These are phyloP conservation scores for Drosera spatulata DNA, from an alignment of 179 eudicot species.

Conservation along the genomic window DNA sequence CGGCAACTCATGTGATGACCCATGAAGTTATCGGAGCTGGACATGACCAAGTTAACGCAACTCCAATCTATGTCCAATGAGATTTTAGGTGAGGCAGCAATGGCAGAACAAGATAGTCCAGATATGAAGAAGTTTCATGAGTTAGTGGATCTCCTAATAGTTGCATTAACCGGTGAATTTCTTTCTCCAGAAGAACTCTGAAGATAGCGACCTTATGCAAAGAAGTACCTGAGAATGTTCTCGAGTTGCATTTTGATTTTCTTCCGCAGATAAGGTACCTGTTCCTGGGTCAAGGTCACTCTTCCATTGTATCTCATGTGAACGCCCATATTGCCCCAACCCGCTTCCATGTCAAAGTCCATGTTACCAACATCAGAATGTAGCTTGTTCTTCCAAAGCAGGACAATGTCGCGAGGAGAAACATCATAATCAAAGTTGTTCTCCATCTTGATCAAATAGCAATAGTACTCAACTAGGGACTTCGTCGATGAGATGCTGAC, in stretches of 20 bases:
- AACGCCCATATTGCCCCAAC: constrained; percentile 43
- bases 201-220: constrained; percentile 40
- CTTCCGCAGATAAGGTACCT: constrained; percentile 28
- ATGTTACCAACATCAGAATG: constrained; percentile 28
- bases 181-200: constrained; percentile 42
- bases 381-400: constrained; percentile 38
- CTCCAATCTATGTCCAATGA: constrained; percentile 44
- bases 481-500: constrained; percentile 18
- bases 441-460: constrained; percentile 49
- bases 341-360: constrained; percentile 41
- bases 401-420: constrained; percentile 34
- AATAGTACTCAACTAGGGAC: constrained; percentile 27
- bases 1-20: constrained; percentile 5
- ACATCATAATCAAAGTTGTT: constrained; percentile 30
- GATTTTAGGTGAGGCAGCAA: constrained; percentile 8
- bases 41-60: constrained; percentile 30
- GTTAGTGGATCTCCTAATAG: constrained; percentile 7
- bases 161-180: constrained; percentile 26
- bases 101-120: constrained; percentile 76
- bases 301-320: constrained; percentile 29
- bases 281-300: constrained; percentile 25
- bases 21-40: constrained; percentile 2
- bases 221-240: constrained; percentile 36
- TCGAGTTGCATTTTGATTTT: background rate
- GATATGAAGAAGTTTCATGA: constrained; percentile 8